phyloP scores from a whole-genome alignment of 768 basidiomycete genomes.

The Coprinopsis cinerea region DNA sequence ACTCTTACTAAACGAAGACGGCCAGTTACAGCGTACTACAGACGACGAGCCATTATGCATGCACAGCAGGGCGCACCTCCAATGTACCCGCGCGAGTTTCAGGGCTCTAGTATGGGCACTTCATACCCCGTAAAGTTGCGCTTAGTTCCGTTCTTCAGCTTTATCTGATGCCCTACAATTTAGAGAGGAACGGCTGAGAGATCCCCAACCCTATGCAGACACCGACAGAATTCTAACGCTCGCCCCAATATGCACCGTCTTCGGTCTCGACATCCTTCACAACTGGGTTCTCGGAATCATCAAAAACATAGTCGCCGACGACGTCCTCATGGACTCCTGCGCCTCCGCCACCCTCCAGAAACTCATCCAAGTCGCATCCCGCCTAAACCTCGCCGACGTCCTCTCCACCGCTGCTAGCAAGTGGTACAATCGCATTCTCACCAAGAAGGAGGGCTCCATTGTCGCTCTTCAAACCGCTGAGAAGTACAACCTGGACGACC shows the following conservation, averaged over 20 bases:
- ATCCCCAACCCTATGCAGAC: constrained; percentile 31
- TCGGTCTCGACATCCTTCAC: constrained; percentile 40
- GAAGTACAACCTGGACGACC: constrained; percentile 21
- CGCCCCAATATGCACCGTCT: constrained; percentile 42
- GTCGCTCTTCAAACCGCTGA: constrained; percentile 35
- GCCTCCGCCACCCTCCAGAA: constrained; percentile 28
- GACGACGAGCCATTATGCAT: too few species aligned
- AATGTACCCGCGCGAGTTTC: too few species aligned
- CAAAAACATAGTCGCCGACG: constrained; percentile 18
- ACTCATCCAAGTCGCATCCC: constrained; percentile 23
- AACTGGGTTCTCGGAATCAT: constrained; percentile 39
- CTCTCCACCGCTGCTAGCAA: constrained; percentile 19
- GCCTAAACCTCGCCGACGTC: constrained; percentile 16
- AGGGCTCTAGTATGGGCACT: too few species aligned
- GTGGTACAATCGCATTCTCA: constrained; percentile 27
- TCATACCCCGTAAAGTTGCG: too few species aligned
- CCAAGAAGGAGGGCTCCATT: constrained; percentile 25
- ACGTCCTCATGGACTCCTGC: constrained; percentile 26
- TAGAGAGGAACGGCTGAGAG: too few species aligned
- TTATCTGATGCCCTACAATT: too few species aligned
- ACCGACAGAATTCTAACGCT: constrained; percentile 38
- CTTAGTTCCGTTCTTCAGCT: too few species aligned
- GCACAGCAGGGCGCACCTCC: too few species aligned
- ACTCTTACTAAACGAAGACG: too few species aligned
- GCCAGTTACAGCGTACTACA: too few species aligned